These are phyloP conservation scores for Dioscorea alata DNA, from an alignment of 106 monocot species.

Conservation along the genomic window DNA sequence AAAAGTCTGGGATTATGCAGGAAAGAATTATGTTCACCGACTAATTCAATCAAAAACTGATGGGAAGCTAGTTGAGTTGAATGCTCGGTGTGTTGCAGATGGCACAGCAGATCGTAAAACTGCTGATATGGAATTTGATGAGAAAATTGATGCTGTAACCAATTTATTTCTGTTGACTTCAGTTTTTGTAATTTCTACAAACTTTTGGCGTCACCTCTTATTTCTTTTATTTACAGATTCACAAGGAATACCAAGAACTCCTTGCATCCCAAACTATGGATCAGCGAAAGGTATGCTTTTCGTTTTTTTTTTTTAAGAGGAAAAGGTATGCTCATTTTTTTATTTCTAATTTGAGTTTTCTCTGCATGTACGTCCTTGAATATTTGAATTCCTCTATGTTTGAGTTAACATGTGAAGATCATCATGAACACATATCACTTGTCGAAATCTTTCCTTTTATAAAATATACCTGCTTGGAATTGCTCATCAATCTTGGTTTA, in stretches of 20 bases:
- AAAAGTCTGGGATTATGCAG: constrained; percentile 94
- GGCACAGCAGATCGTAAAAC: constrained; percentile 46
- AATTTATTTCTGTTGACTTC: background rate
- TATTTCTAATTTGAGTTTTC: background rate
- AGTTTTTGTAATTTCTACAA: background rate
- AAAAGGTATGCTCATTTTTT: constrained; percentile 44
- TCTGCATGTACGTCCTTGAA: too few relatives aligned
- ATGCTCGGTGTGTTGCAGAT: constrained; percentile 33
- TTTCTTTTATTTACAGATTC: constrained; percentile 40
- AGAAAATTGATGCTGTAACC: constrained; percentile 90
- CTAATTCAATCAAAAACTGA: constrained; percentile 97
- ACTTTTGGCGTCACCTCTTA: background rate
- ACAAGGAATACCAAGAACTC: constrained; percentile 85
- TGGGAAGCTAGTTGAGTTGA: constrained; percentile 88
- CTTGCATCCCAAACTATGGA: constrained; percentile 80
- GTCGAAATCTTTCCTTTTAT: too few relatives aligned
- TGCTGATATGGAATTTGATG: constrained; percentile 55
- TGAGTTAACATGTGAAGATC: too few relatives aligned
- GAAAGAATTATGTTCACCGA: constrained; percentile 94
- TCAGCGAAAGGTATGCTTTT: constrained; percentile 73
- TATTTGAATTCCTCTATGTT: too few relatives aligned
- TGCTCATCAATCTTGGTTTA: too few relatives aligned
- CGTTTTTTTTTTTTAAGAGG: background rate
- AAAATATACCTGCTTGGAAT: too few relatives aligned
- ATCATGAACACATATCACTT: too few relatives aligned